phyloP scores from a whole-genome alignment of 2,329 filamentous ascomycete genomes.

The Fusarium transvaalense region DNA sequence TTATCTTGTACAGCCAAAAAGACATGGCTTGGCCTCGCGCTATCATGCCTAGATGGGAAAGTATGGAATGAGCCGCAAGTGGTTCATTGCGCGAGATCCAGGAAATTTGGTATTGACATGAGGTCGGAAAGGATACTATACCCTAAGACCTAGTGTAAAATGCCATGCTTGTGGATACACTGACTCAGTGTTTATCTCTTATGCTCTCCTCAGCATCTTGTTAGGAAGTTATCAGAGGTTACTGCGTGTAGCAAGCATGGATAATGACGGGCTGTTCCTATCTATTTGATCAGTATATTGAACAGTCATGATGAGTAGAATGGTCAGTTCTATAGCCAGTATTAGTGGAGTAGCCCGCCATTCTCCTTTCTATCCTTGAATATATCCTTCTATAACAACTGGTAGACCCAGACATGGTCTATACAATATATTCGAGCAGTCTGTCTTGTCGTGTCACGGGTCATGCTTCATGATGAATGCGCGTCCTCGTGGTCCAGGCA shows the following conservation, averaged over 20 bases:
- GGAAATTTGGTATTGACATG: no score
- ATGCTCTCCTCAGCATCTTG: no score
- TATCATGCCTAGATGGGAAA: conserved; percentile 32
- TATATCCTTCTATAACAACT: not conserved
- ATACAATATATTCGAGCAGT: not conserved
- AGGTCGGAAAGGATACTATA: no score
- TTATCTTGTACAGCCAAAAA: not conserved
- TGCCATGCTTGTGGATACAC: no score
- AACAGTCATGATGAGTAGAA: not conserved
- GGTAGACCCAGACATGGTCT: not conserved
- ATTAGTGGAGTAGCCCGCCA: not conserved
- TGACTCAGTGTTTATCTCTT: no score
- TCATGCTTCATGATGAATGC: conserved; percentile 15
- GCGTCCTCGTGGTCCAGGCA: conserved; percentile 37
- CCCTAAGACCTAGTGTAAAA: no score
- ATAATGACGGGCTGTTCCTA: no score
- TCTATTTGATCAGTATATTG: not conserved
- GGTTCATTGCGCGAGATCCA: not conserved
- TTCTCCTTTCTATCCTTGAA: not conserved
- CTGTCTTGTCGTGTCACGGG: conserved; percentile 4
- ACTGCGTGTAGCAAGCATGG: no score
- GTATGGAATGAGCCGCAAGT: not conserved
- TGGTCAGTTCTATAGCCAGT: rapidly evolving
- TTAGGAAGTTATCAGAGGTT: not conserved
- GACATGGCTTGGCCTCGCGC: conserved; percentile 24